Percentiles rank a stretch among this genome's conserved stretches.
Conservation (phyloP, 2,329 filamentous ascomycete genomes). For the Parastagonospora nodorum region DNA sequence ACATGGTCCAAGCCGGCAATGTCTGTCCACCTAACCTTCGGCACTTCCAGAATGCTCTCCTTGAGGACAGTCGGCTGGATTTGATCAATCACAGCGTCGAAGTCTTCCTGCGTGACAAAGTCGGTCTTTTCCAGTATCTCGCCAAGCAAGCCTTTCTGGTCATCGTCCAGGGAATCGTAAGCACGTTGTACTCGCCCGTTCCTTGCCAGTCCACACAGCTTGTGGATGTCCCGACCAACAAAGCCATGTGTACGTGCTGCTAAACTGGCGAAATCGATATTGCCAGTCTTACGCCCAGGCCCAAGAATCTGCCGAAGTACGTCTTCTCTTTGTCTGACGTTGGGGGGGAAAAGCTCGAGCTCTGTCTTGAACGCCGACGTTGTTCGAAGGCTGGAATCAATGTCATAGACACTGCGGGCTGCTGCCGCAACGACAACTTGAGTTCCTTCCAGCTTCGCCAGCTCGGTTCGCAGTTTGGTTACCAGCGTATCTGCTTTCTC, state of each 20-base stretch:
- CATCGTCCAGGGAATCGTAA: slow-evolving; percentile 19
- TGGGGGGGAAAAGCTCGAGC: slow-evolving; percentile 78
- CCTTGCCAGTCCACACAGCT: slow-evolving; percentile 63
- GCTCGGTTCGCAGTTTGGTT: slow-evolving; percentile 26
- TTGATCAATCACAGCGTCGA: slow-evolving; percentile 67
- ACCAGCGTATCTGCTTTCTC: slow-evolving; percentile 38
- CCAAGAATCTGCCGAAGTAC: slow-evolving; percentile 64
- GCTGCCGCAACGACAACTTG: slow-evolving; percentile 76
- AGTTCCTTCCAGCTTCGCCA: slow-evolving; percentile 59
- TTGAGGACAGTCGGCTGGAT: slow-evolving; percentile 86
- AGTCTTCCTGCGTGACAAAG: slow-evolving; percentile 54
- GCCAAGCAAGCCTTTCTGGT: slow-evolving; percentile 28
- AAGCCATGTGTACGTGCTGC: slow-evolving; percentile 84
- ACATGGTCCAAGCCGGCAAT: slow-evolving; percentile 84
- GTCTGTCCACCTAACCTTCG: slow-evolving; percentile 82
- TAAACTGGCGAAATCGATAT: slow-evolving; percentile 58
- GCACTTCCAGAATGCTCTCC: slow-evolving; percentile 86
- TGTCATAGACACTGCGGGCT: slow-evolving; percentile 72
- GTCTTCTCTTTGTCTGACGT: slow-evolving; percentile 69
- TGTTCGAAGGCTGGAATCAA: slow-evolving; percentile 71
- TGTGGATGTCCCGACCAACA: slow-evolving; percentile 76
- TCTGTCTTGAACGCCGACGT: slow-evolving; percentile 68
- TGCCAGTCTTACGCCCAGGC: slow-evolving; percentile 57
- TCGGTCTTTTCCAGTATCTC: slow-evolving; percentile 20
- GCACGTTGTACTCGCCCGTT: slow-evolving; percentile 37